A percentile compares a stretch with the other conserved stretches of the same genome.
Conservation (phyloP, 1,284 basidiomycete genomes). For the Irpex rosettiformis region DNA sequence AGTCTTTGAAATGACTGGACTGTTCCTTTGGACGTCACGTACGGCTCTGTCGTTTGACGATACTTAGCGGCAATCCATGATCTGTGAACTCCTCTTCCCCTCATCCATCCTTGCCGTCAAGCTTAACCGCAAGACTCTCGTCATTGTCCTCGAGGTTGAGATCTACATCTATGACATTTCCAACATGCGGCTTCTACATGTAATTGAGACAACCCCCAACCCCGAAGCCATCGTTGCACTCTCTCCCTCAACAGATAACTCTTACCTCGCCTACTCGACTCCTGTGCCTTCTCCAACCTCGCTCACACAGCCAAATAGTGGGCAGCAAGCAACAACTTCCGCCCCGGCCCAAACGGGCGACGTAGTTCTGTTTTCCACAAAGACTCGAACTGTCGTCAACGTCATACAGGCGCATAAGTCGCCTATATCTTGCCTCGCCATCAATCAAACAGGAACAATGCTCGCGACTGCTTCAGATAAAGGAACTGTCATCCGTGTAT, state of each 20-base stretch:
- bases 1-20: background rate
- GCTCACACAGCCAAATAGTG: slow-evolving; percentile 42
- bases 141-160: slow-evolving; percentile 93
- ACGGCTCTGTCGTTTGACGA: background rate
- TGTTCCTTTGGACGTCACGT: background rate
- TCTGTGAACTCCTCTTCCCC: slow-evolving; percentile 97
- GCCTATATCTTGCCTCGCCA: slow-evolving; percentile 83
- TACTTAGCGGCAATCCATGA: slow-evolving; percentile 90
- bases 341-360: slow-evolving; percentile 69
- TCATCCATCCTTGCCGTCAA: slow-evolving; percentile 95
- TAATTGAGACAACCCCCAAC: slow-evolving; percentile 96
- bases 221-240: slow-evolving; percentile 95
- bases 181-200: slow-evolving; percentile 97
- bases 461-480: slow-evolving; percentile 95
- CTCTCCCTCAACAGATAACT: slow-evolving; percentile 93
- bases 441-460: slow-evolving; percentile 87
- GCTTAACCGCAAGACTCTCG: slow-evolving; percentile 93
- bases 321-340: slow-evolving; percentile 33
- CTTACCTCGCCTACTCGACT: slow-evolving; percentile 94
- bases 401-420: slow-evolving; percentile 98
- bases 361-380: slow-evolving; percentile 91
- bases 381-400: slow-evolving; percentile 87
- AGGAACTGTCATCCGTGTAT: slow-evolving; percentile 96
- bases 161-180: slow-evolving; percentile 99
- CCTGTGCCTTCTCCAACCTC: slow-evolving; percentile 84